Evolutionary conservation across 257 asterid genomes (phyloP), one percentile per base, ranked within the genome.

Genomic region (Eucommia ulmoides): DNA sequence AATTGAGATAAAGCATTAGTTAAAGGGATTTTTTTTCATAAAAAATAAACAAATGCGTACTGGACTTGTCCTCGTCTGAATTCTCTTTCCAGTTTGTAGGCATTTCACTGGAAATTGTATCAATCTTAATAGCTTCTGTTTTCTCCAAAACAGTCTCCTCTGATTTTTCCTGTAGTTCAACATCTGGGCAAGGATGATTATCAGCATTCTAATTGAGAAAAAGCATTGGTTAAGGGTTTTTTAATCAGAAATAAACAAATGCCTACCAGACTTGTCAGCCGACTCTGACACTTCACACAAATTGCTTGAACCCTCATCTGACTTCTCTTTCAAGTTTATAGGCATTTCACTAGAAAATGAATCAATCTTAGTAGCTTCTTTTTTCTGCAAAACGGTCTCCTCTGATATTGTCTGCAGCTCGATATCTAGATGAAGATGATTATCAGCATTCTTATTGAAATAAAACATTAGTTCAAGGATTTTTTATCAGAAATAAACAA

Each of bases 261-360:
- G n/a, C n/a, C n/a, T n/a, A n/a, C n/a, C n/a, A n/a, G n/a, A n/a
- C n/a, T n/a, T n/a, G n/a, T n/a, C 87, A 7, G 67, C 50, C 23
- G 53, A 55, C 19, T 42, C 70, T 14, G 71, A 54, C 11, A 45
- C 19, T 65, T 71, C 72, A 25, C 56, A 65, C 54, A 52, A 29
- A 59, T 45, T 65, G n/a, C 51, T 60, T 18, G 49, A 22, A 24
- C 60, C n/a, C n/a, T n/a, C n/a, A n/a, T n/a, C n/a, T n/a, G n/a
- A n/a, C n/a, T n/a, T n/a, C n/a, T n/a, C n/a, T 29, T 29, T 29
- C 38, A 29, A 29, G 38, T 29, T 42, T 17, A 6, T 9, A 42
- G 4, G 4, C 15, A 6, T 42, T 3, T 16, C 5, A 19, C 20
- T 1, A 42, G 6, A 15, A 5, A 16, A 15, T 6, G 6, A 3